Percentiles rank a stretch among this genome's conserved stretches.
phyloP scores from a whole-genome alignment of 306 rosid genomes.

The Begonia peltatifolia region DNA sequence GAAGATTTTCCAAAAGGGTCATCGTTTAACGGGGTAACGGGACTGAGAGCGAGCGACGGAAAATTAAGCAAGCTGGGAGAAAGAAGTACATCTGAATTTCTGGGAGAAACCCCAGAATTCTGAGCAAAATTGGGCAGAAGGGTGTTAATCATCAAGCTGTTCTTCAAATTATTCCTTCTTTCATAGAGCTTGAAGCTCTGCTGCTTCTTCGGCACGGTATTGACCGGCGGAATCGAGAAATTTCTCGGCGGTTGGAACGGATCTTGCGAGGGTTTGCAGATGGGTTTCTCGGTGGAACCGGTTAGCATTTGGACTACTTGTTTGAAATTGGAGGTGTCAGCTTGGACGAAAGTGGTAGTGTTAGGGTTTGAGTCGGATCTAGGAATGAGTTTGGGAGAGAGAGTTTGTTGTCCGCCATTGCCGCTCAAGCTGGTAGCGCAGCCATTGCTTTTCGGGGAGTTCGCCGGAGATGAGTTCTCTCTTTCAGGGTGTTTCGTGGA shows the following conservation, averaged over 20 bases:
- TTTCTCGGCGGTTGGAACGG: conserved; percentile 27
- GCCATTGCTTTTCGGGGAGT: conserved; percentile 37
- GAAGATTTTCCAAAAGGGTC: conserved; percentile 69
- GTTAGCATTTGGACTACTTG: conserved; percentile 98
- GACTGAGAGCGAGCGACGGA: conserved; percentile 83
- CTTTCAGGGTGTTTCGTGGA: conserved; percentile 39
- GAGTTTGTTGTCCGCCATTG: conserved; percentile 27
- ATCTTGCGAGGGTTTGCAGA: conserved; percentile 15
- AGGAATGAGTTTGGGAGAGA: conserved; percentile 53
- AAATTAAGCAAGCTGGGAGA: conserved; percentile 83
- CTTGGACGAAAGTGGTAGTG: conserved; percentile 93
- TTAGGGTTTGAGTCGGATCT: conserved; percentile 91
- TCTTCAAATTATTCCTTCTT: too few relatives aligned
- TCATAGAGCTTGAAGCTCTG: conserved; percentile 72
- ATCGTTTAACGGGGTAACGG: conserved; percentile 71
- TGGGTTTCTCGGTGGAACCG: conserved; percentile 47
- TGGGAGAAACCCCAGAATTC: conserved; percentile 50
- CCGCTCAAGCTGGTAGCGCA: conserved; percentile 12
- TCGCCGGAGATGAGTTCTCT: conserved; percentile 41
- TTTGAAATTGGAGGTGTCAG: conserved; percentile 79
- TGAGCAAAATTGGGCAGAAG: conserved; percentile 50
- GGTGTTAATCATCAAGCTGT: conserved; percentile 40
- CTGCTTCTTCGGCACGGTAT: conserved; percentile 40
- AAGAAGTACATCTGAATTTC: conserved; percentile 48
- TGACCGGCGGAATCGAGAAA: conserved; percentile 68